phyloP scores from a whole-genome alignment of 148 eudicot species.

The Amaranthus palmeri region DNA sequence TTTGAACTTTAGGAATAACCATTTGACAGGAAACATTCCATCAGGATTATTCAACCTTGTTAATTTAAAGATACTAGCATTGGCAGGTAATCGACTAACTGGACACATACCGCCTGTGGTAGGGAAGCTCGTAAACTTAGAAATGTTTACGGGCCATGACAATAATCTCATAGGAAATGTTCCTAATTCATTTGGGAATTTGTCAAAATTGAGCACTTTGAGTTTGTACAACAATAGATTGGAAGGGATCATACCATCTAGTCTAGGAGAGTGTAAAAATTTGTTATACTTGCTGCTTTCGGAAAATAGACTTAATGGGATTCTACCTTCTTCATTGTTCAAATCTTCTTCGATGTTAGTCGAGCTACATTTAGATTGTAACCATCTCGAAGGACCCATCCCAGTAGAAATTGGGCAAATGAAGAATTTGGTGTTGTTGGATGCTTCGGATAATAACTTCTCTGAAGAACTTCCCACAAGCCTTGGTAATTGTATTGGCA shows the following conservation, averaged over 20 bases:
- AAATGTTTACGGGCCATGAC: not conserved
- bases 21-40: conserved; percentile 18
- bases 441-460: conserved; percentile 22
- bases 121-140: not conserved
- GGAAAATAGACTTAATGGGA: conserved; percentile 20
- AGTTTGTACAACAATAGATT: conserved; percentile 20
- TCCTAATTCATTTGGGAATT: conserved; percentile 27
- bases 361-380: conserved; percentile 4
- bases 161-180: conserved; percentile 24
- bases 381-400: conserved; percentile 27
- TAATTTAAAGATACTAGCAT: not conserved
- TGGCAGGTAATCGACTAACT: conserved; percentile 13
- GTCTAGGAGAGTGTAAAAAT: conserved; percentile 25
- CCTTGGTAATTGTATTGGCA: conserved; percentile 22
- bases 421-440: conserved; percentile 17
- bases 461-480: conserved; percentile 27
- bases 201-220: conserved; percentile 14
- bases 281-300: conserved; percentile 21
- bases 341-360: conserved; percentile 11
- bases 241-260: conserved; percentile 28
- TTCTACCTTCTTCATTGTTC: conserved; percentile 24
- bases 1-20: conserved; percentile 3
- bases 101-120: conserved; percentile 19
- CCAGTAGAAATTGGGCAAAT: conserved; percentile 23
- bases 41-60: conserved; percentile 13